A percentile compares a stretch with the other conserved stretches of the same genome.
Conservation (phyloP, 192 early-diverging fungal genomes). For the Podila minutissima region DNA sequence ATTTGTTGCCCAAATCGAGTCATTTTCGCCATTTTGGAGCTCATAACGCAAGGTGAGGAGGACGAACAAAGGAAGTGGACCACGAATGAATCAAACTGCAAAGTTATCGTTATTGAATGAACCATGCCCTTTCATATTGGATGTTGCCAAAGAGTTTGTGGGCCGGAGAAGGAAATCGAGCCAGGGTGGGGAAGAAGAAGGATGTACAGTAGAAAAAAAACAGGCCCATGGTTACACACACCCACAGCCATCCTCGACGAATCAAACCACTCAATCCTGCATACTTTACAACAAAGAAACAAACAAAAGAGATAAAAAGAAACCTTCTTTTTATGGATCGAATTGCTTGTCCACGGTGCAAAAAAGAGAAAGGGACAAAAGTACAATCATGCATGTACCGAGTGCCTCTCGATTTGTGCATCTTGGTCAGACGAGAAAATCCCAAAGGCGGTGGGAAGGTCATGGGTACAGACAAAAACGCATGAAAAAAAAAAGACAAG, state of each 20-base stretch:
- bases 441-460: not conserved
- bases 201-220: not conserved
- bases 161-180: not conserved
- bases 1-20: constrained; percentile 1
- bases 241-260: not conserved
- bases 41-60: not conserved
- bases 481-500: not conserved
- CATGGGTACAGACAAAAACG: not conserved
- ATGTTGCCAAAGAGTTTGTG: not conserved
- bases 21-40: not conserved
- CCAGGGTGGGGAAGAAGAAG: not conserved
- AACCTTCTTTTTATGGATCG: too few relatives aligned
- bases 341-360: too few relatives aligned
- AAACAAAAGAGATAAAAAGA: too few relatives aligned
- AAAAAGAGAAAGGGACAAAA: too few relatives aligned
- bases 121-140: not conserved
- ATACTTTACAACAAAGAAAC: too few relatives aligned
- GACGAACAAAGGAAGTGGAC: too few relatives aligned
- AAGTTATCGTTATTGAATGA: not conserved
- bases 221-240: not conserved
- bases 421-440: not conserved
- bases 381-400: not conserved
- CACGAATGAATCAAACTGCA: not conserved
- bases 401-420: not conserved
- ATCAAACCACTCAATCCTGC: not conserved